These are phyloP conservation scores for Mucor racemosus DNA, from an alignment of 371 early-diverging fungal genomes.

Conservation along the genomic window DNA sequence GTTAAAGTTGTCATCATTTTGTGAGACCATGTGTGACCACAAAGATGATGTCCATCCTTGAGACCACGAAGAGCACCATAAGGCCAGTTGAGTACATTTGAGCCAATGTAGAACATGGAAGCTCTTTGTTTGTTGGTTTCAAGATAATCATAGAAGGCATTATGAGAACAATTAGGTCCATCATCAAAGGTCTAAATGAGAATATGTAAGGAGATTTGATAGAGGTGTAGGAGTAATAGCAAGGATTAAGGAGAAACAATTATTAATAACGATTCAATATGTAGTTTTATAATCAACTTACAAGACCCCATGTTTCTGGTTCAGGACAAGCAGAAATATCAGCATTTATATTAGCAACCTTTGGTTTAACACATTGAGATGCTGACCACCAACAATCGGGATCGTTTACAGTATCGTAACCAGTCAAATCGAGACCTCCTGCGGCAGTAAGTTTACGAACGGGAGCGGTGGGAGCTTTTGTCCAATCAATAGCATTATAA, in stretches of 20 bases:
- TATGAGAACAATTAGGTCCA: constrained; percentile 57
- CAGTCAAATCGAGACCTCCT: constrained; percentile 28
- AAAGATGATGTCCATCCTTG: constrained; percentile 54
- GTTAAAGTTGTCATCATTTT: constrained; percentile 55
- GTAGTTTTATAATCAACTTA: constrained; percentile 22
- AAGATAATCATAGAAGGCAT: constrained; percentile 55
- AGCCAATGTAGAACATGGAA: constrained; percentile 61
- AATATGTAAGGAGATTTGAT: constrained; percentile 12
- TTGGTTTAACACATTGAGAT: constrained; percentile 45
- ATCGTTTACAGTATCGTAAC: constrained; percentile 42
- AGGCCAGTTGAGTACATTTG: constrained; percentile 56
- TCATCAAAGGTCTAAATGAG: constrained; percentile 54
- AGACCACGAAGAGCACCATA: constrained; percentile 56
- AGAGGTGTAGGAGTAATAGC: not conserved
- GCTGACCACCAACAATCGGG: constrained; percentile 60
- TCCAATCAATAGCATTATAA: constrained; percentile 45
- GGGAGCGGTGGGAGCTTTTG: constrained; percentile 40
- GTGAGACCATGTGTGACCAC: constrained; percentile 64
- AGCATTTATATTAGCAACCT: constrained; percentile 35
- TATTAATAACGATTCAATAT: constrained; percentile 12
- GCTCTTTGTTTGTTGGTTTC: constrained; percentile 53
- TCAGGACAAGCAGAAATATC: constrained; percentile 47
- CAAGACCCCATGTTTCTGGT: constrained; percentile 50
- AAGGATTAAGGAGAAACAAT: constrained; percentile 5
- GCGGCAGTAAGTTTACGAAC: constrained; percentile 21